phyloP scores from a whole-genome alignment of 345 rosid species.

The Carallia brachiata region DNA sequence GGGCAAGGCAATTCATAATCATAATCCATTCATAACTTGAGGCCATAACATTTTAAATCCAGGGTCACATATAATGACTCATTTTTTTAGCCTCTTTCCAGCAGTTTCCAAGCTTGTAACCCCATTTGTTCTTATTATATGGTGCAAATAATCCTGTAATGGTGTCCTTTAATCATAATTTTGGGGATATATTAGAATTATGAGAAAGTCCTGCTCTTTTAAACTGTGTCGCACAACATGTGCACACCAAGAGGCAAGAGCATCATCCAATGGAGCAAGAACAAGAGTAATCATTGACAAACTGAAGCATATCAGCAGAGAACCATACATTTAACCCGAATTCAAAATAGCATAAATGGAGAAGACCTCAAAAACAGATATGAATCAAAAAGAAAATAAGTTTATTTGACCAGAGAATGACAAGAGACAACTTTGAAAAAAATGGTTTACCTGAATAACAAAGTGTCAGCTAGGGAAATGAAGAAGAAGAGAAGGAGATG shows the following conservation, averaged over 20 bases:
- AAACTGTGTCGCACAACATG: neutral
- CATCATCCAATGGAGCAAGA: neutral
- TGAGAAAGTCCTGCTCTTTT: neutral
- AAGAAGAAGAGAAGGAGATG: neutral
- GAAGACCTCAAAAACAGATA: no score
- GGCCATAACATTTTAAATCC: neutral
- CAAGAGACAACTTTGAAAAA: neutral
- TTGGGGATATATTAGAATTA: neutral
- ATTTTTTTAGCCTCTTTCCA: neutral
- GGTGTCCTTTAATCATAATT: neutral
- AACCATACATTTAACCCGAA: slow-evolving; percentile 1
- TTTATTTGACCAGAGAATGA: no score
- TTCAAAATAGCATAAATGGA: neutral
- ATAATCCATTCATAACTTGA: no score
- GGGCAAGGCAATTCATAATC: no score
- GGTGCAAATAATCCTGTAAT: neutral
- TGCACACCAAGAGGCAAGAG: neutral
- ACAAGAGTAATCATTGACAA: neutral
- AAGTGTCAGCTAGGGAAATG: neutral
- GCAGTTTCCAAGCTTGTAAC: neutral
- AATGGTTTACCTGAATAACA: slow-evolving; percentile 8
- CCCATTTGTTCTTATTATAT: neutral
- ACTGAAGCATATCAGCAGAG: neutral
- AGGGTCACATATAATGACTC: neutral
- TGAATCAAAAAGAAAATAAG: neutral